Percentiles rank a stretch among this genome's conserved stretches.
phyloP scores from a whole-genome alignment of 2,329 filamentous ascomycete genomes.

The Mycosphaerella sp. region DNA sequence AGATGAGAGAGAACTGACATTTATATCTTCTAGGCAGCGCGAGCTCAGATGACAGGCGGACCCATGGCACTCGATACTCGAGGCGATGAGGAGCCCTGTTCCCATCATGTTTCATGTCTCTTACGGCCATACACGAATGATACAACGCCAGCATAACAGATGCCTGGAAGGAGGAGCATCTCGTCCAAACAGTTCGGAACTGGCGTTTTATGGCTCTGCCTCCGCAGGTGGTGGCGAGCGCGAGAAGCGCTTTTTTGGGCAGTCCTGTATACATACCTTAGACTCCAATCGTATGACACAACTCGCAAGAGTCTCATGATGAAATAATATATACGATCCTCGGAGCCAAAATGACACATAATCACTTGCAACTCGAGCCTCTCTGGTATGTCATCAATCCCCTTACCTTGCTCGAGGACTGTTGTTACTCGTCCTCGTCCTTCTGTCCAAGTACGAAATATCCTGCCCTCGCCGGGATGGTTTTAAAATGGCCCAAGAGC shows the following conservation, averaged over 20 bases:
- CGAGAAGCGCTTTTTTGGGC: not conserved
- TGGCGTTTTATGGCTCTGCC: not conserved
- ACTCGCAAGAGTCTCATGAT: not conserved
- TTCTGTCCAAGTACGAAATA: slow-evolving; percentile 18
- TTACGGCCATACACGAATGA: slow-evolving; percentile 1
- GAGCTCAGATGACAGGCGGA: slow-evolving; percentile 24
- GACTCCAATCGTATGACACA: not conserved
- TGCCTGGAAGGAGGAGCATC: not conserved
- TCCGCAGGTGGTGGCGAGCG: not conserved
- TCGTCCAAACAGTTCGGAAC: not conserved
- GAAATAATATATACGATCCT: too few species aligned
- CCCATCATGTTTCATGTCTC: not conserved
- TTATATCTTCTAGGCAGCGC: slow-evolving; percentile 18
- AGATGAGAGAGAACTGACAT: slow-evolving; percentile 13
- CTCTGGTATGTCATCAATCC: not conserved
- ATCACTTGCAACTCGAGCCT: not conserved
- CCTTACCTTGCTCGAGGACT: not conserved
- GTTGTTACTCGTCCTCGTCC: slow-evolving; percentile 7
- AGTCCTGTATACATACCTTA: not conserved
- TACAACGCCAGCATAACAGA: not conserved
- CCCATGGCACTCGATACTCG: slow-evolving; percentile 18
- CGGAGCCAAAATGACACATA: not conserved
- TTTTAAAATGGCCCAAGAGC: slow-evolving; percentile 14
- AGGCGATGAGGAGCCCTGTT: slow-evolving; percentile 12
- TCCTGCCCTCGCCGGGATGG: slow-evolving; percentile 16